Conservation (phyloP, 2,329 filamentous ascomycete species). For the Amylocarpus encephaloides region DNA sequence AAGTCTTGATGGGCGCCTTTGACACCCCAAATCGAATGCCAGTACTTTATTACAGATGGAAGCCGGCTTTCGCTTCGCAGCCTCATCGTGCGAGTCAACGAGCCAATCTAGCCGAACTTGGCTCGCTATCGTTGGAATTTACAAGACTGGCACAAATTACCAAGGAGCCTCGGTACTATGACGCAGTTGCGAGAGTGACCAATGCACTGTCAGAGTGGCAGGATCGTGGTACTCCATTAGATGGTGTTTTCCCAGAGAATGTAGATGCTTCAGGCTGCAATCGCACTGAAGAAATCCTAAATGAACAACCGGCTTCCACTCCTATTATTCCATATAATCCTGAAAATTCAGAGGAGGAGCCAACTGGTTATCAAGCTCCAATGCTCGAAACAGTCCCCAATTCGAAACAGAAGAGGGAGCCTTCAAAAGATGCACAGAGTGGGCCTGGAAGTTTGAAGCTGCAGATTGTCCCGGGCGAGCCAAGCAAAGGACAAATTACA, state of each 20-base stretch:
- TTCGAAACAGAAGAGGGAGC: slow-evolving; percentile 21
- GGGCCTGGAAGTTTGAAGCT: slow-evolving; percentile 24
- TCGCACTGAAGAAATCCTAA: slow-evolving; percentile 16
- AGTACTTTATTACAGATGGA: slow-evolving; percentile 72
- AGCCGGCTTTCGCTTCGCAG: slow-evolving; percentile 55
- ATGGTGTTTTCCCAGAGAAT: slow-evolving; percentile 73
- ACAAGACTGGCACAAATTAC: slow-evolving; percentile 84
- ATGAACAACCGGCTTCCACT: slow-evolving; percentile 7
- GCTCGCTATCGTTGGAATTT: slow-evolving; percentile 80
- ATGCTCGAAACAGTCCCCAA: slow-evolving; percentile 14
- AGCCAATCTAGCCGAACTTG: slow-evolving; percentile 50
- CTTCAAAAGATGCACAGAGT: slow-evolving; percentile 1
- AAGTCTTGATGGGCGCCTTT: slow-evolving; percentile 66
- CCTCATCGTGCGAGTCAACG: slow-evolving; percentile 53
- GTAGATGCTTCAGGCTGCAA: slow-evolving; percentile 79
- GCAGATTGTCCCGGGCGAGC: slow-evolving; percentile 24
- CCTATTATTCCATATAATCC: not conserved
- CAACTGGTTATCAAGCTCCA: slow-evolving; percentile 29
- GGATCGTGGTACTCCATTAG: slow-evolving; percentile 57
- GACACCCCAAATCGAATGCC: slow-evolving; percentile 94
- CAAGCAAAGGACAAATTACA: slow-evolving; percentile 20
- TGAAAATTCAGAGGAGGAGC: slow-evolving; percentile 13
- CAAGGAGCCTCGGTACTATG: slow-evolving; percentile 75
- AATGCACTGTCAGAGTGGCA: slow-evolving; percentile 72
- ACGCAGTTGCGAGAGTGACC: slow-evolving; percentile 80